Base-by-base conservation (phyloP, 2,329 filamentous ascomycete species). In the Cercospora canescens region DNA sequence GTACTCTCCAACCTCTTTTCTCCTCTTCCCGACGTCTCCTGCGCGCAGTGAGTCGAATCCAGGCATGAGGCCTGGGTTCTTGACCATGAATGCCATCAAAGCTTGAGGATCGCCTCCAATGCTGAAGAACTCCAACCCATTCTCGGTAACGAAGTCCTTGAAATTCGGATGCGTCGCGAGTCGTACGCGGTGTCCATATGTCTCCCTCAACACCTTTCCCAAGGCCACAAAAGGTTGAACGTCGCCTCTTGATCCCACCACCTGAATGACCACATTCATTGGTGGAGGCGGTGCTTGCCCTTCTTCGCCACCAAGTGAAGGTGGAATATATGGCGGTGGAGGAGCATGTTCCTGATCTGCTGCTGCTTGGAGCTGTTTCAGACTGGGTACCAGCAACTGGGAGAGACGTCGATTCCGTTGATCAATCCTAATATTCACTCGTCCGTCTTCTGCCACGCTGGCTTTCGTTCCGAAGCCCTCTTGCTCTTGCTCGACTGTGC, bases 1-100 rank as follows among this genome's bases (percentile, higher is more conserved):
- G 68, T 95, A 94, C 67, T 92, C 86, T 65, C 89, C 87, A 68
- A 96, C 93, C 16, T 90, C 91, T 68, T 86, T 88, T 32, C 92
- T 85, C 32, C 92, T 84, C 77, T 89, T 90, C 48, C 86, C 89
- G 58, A 96, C 87, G 75, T 95, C 92, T 7, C 92, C 92, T 69
- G 86, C 91, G 66, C 88, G 89, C 57, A 96, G 79, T 1, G 91
- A 89, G 57, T 94, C 89, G 65, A 94, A 87, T 0, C 90, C 90
- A 1, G 93, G 93, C 89, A 96, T 92, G 34, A 96, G 81, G 0
- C 92, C 91, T 0, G 93, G 92, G 71, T 95, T 91, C 78, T 94
- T 94, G 54, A 95, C 92, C 92, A 96, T 96, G 73, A 94, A 96
- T 3, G 92, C 91, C 82, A 84, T 84, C 41, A 84, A 77, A 67